These are phyloP conservation scores for Arthrobotrys musiformis DNA, from an alignment of 2,329 filamentous ascomycete species.

Conservation along the genomic window DNA sequence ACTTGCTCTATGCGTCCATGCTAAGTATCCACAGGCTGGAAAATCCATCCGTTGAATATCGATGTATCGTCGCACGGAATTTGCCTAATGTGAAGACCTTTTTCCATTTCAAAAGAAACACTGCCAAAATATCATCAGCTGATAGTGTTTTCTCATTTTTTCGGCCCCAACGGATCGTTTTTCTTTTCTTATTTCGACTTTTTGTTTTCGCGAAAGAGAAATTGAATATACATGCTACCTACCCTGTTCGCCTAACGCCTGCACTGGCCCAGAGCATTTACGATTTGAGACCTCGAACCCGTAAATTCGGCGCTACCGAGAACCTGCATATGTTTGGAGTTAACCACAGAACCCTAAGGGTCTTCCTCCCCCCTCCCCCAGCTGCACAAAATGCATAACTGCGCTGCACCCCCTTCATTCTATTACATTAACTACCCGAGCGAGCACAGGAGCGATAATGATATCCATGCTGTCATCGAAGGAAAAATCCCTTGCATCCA, in stretches of 20 bases:
- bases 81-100: constrained; percentile 31
- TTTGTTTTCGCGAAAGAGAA: not conserved
- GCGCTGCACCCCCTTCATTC: constrained; percentile 33
- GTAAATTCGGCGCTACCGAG: constrained; percentile 48
- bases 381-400: constrained; percentile 49
- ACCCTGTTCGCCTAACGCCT: constrained; percentile 36
- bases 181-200: constrained; percentile 45
- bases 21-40: constrained; percentile 43
- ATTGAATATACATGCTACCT: constrained; percentile 22
- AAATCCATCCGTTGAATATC: constrained; percentile 50
- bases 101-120: not conserved
- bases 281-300: constrained; percentile 46
- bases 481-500: constrained; percentile 42
- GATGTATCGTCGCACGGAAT: constrained; percentile 50
- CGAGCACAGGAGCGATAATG: constrained; percentile 29
- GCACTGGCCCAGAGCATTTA: constrained; percentile 19
- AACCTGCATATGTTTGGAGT: constrained; percentile 40
- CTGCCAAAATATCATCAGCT: constrained; percentile 30
- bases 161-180: constrained; percentile 21
- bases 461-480: constrained; percentile 51
- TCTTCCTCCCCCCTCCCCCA: constrained; percentile 16
- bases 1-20: constrained; percentile 22
- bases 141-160: constrained; percentile 6
- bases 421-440: constrained; percentile 10
- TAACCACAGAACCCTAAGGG: constrained; percentile 21